A percentile compares a stretch with the other conserved stretches of the same genome.
Evolutionary conservation across 176 grass and related monocot genomes (phyloP).

Genomic region (Alopecurus myosuroides): DNA sequence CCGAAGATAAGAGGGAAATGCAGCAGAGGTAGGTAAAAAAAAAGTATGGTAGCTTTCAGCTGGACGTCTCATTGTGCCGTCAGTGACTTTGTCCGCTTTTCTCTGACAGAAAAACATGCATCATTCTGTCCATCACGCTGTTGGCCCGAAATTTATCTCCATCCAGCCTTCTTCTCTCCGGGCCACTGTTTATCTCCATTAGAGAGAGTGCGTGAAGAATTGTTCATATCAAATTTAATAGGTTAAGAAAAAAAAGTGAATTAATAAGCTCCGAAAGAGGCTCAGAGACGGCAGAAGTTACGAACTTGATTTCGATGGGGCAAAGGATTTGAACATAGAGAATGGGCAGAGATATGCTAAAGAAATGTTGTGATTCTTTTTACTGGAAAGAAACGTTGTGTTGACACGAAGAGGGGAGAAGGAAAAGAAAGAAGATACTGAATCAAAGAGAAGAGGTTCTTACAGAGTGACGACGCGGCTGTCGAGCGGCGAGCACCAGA

Average conservation of each 20-base stretch:
- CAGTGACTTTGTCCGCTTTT: constrained; percentile 31
- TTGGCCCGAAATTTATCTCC: neutral
- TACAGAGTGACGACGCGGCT: constrained; percentile 67
- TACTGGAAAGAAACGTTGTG: neutral
- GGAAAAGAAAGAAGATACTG: neutral
- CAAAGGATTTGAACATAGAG: neutral
- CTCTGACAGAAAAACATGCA: constrained; percentile 17
- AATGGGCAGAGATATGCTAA: neutral
- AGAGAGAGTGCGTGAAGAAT: neutral
- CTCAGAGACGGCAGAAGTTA: neutral
- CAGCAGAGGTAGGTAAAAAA: constrained; percentile 6
- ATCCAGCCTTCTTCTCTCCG: neutral
- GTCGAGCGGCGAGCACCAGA: constrained; percentile 46
- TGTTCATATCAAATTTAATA: neutral
- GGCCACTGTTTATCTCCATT: neutral
- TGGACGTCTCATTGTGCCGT: constrained; percentile 26
- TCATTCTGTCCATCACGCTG: constrained; percentile 14
- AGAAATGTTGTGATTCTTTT: too few relatives aligned
- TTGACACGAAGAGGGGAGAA: neutral
- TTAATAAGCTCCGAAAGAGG: neutral
- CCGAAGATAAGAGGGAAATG: constrained; percentile 12
- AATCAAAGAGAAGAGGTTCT: constrained; percentile 11
- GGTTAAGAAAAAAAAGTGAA: too few relatives aligned
- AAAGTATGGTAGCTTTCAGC: constrained; percentile 38
- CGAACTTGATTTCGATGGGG: neutral